phyloP scores from a whole-genome alignment of 345 rosid genomes.

The Eucalyptus curtisii region DNA sequence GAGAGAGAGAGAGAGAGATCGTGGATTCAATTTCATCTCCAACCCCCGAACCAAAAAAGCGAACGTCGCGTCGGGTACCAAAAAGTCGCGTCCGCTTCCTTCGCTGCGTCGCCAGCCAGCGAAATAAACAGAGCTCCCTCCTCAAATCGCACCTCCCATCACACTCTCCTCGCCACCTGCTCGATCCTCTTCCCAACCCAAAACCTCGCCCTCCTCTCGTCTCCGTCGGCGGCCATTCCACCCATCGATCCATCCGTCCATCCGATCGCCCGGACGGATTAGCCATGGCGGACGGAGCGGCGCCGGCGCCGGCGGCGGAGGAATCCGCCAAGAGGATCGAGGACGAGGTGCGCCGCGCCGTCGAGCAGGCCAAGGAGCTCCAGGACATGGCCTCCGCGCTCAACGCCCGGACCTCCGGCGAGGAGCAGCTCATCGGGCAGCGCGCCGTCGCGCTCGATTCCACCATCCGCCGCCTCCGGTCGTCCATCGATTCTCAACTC shows the following conservation, averaged over 20 bases:
- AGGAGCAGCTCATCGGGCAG: slow-evolving; percentile 61
- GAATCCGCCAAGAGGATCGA: slow-evolving; percentile 22
- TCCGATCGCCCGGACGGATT: neutral
- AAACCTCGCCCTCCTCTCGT: neutral
- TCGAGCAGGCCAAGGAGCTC: slow-evolving; percentile 70
- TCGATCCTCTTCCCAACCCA: neutral
- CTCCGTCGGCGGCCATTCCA: neutral
- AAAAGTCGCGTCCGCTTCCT: neutral
- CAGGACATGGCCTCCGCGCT: slow-evolving; percentile 59
- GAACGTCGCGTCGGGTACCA: no score
- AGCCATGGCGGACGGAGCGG: neutral
- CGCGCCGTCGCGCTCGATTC: slow-evolving; percentile 62
- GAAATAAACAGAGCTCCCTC: neutral
- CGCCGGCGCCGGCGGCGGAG: neutral
- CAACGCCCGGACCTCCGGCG: slow-evolving; percentile 36
- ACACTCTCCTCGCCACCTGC: neutral
- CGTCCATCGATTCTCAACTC: slow-evolving; percentile 29
- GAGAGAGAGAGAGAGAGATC: no score
- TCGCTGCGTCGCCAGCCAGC: neutral
- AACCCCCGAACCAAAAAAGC: neutral
- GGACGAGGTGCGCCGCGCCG: slow-evolving; percentile 52
- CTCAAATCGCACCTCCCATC: no score
- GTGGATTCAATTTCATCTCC: neutral
- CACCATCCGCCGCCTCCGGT: slow-evolving; percentile 53
- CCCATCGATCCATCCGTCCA: neutral